Evolutionary conservation across 257 asterid species (phyloP), one percentile per base, ranked within the genome.

Genomic region (Solanum gracilifrons): DNA sequence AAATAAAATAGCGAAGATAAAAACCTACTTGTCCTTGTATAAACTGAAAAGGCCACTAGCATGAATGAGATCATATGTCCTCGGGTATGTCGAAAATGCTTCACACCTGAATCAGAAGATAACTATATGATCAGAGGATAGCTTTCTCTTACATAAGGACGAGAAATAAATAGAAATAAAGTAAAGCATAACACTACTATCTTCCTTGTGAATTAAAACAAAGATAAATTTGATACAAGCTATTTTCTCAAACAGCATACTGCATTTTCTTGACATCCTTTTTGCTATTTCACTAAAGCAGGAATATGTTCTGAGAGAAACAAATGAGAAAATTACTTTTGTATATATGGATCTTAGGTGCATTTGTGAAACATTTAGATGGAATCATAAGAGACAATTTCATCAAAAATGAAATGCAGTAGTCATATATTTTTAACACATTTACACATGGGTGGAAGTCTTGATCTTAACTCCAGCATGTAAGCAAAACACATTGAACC

Each of bases 51-150:
- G 90, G 83, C 98, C 96, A 88, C 89, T 93, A 86, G 99, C 99
- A 87, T 97, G 98, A 90, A 97, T 94, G 84, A 97, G 98, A 89
- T 97, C 98, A 35, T 97, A 97, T 27, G 99, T 97, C 90, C 99
- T 93, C 43, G 98, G 99, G 87, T 97, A 97, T 10, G 99, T 95
- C 11, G 99, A 95, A 93, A 97, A 97, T 85, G 91, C 99, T 90
- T 97, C 98, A 84, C 98, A 97, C 99, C 99, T 95, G 87, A 71
- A 48, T 48, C 85, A 82, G 21, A 82, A 82, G 43, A 48, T 2
- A 29, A 48, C 31, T 18, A 31, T 48, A 51, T 48, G 31, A 29
- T 82, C 29, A 82, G 71, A 48, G 0, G 71, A 82, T 18, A 82
- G 69, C 43, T 58, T 58, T 82, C 58, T 48, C 4, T 43, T 9